Base-by-base conservation (phyloP, 2,329 filamentous ascomycete genomes). In the Diaporthe capsici region DNA sequence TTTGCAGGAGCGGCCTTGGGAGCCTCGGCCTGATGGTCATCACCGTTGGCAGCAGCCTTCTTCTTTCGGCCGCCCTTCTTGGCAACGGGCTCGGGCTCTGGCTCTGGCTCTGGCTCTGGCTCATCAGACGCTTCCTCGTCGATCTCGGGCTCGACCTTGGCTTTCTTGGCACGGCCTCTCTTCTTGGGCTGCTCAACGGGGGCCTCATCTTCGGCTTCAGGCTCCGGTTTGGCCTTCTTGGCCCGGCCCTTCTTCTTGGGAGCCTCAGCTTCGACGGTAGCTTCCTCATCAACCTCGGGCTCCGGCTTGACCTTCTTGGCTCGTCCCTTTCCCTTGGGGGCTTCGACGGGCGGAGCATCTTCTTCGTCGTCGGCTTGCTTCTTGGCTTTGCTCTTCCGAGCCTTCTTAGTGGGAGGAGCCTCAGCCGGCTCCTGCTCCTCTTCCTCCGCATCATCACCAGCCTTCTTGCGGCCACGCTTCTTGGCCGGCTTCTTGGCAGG, bases 211-310 rank as follows among this genome's bases (percentile, higher is more conserved):
- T 68, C 58, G 22, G 42, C 39, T n/a, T 74, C 75, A 72, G 67
- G 28, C 51, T 76, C 70, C 7, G 76, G 76, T 55, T 81, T 79
- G 25, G 78, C 79, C 73, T 82, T 81, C 77, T 82, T 83, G 73
- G 72, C 71, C 42, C 55, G 71, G 73, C 47, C 78, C 76, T 77
- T 82, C 80, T 77, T 81, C 77, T 74, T 87, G 55, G 86, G 87
- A 37, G 86, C 87, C 72, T 89, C 89, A 12, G 84, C 86, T 57
- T 87, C 88, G 15, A 88, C 89, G 78, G 87, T 88, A 76, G 89
- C 65, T 31, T 91, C 92, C 42, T 73, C 72, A 28, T 74, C 72
- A 39, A 31, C 7, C 47, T 71, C 68, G 22, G 51, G 47, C 67
- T 72, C 51, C 4, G 63, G 47, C 61, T 77, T 84, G 70, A 81